A percentile compares a stretch with the other conserved stretches of the same genome.
phyloP scores from a whole-genome alignment of 495 filamentous ascomycete genomes.

The Penicillium nucicola region DNA sequence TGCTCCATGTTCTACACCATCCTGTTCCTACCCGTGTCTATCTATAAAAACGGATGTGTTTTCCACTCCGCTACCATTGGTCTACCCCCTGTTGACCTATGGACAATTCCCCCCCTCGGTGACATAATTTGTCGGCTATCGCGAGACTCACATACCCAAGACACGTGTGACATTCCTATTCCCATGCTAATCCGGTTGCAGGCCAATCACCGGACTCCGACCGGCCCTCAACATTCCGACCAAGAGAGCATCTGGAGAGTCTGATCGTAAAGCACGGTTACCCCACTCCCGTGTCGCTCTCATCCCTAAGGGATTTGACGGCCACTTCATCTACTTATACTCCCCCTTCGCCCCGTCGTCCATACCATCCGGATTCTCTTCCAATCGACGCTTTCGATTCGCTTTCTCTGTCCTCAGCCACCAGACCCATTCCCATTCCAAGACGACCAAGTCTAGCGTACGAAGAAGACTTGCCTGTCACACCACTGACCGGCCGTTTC shows the following conservation, averaged over 20 bases:
- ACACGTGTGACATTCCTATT: conserved; percentile 43
- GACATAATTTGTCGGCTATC: conserved; percentile 12
- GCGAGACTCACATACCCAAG: conserved; percentile 17
- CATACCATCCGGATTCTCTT: conserved; percentile 11
- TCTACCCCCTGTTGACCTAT: neutral
- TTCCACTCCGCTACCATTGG: conserved; percentile 13
- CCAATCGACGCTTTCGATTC: conserved; percentile 25
- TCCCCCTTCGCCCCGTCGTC: conserved; percentile 35
- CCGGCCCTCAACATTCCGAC: conserved; percentile 62
- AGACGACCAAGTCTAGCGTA: conserved; percentile 20
- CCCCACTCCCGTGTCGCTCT: conserved; percentile 61
- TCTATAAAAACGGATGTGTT: neutral
- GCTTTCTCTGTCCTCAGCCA: conserved; percentile 30
- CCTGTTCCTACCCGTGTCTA: neutral
- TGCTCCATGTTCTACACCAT: neutral
- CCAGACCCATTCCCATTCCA: conserved; percentile 43
- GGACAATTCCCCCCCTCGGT: neutral
- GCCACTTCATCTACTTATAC: conserved; percentile 65
- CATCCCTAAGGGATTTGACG: conserved; percentile 68
- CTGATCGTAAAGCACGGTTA: conserved; percentile 47
- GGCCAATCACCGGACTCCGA: conserved; percentile 43
- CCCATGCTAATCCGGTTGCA: conserved; percentile 56
- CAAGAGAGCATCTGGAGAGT: conserved; percentile 72
- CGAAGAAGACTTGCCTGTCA: conserved; percentile 40
- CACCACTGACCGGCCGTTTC: conserved; percentile 44